Evolutionary conservation across 345 rosid genomes (phyloP), one percentile per base, ranked within the genome.

Genomic region (Microcos paniculata): DNA sequence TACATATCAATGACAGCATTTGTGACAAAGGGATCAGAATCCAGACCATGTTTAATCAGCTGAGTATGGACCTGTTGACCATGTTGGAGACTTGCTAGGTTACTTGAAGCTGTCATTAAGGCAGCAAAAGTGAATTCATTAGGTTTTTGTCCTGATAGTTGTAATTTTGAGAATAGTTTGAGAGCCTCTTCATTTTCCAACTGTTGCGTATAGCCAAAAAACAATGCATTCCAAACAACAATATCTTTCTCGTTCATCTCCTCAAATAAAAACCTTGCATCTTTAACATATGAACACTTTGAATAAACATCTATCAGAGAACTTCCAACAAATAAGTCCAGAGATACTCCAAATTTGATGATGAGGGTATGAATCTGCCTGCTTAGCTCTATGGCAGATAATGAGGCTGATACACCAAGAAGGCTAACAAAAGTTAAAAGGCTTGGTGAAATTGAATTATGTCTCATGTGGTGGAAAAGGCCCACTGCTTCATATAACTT

Each of bases 171-270:
- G 82, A 80, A 93, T 40, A 93, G 85, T 38, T 78, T 84, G 80
- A 91, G 83, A 59, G 91, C 89, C 79, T 88, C 91, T 81, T 91
- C 94, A 42, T 85, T 80, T 80, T 88, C 88, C 61, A 78, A 79
- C 59, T 85, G 92, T 80, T 85, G 91, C 45, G 86, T 78, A 74
- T 90, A 91, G 56, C 94, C 93, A 71, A 81, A 82, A 81, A 89
- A 65, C 93, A 93, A 84, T 14, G 96, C 87, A 62, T 93, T 93
- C 98, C 98, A 91, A 45, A 90, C 85, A 53, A 87, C 96, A 57
- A 87, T 88, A 77, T 93, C 96, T 83, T 85, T 90, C 81, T 83
- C 86, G 31, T 72, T 82, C 87, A 88, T 83, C 76, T 88, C 87
- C 45, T 89, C 85, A 84, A 93, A 90, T 66, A 90, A 77, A 21